Base-by-base conservation (phyloP, 2,329 filamentous ascomycete genomes). In the Fusarium xyrophilum region DNA sequence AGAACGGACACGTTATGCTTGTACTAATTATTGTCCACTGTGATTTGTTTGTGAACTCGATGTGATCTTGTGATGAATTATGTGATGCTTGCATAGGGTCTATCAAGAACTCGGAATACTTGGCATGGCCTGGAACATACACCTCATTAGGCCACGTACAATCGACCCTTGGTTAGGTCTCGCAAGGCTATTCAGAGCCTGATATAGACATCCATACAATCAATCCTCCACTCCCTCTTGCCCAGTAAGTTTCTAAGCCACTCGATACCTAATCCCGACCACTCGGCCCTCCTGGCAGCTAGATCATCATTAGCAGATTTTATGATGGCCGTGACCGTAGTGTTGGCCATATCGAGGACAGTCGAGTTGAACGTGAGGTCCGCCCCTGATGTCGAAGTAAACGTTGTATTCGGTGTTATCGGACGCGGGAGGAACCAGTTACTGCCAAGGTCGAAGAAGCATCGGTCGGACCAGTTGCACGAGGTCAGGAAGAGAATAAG, bases 401-500 rank as follows among this genome's bases (percentile, higher is more conserved):
- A 46, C 7, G 27, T 14, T 6, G 74, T 69, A 30, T 76, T 75
- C 27, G 62, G 62, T 19, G 72, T 77, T 68, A 63, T 80, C 71
- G 78, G 82, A 17, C 92, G 87, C n/a, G 94, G 90, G 72, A 94
- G 89, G 79, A 98, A 98, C 95, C 94, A 98, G 82, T 96, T 93
- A 74, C 89, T 91, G 77, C 84, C 86, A 75, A 97, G 91, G 82
- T 98, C 95, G 84, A 98, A 96, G 82, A 98, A 96, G 78, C 92
- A 96, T 56, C 89, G 89, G 77, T 94, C 91, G 70, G 91, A 92
- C 92, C 92, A 96, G 85, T 94, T 91, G 80, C 92, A 96, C 28
- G 91, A 93, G 28, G 93, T 96, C 71, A 94, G 87, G 83, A 97
- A 97, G 73, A 99, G 93, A 73, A 98, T 93, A 70, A 97, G 87